These are phyloP conservation scores for Tetracentron sinense DNA, from an alignment of 164 flowering plant genomes.

Conservation along the genomic window DNA sequence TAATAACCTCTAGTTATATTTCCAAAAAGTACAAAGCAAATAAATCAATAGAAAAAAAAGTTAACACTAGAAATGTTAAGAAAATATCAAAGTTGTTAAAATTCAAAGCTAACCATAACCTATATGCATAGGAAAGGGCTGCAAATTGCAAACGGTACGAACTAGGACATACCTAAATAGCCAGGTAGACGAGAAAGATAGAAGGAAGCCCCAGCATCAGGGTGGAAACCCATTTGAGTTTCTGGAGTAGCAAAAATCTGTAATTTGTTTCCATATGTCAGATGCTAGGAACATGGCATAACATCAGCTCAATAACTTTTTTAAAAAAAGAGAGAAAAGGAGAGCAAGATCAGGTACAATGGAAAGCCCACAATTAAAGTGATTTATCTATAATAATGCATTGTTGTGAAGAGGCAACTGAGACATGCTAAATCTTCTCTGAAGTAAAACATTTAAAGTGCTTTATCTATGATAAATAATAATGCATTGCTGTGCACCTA, in stretches of 20 bases:
- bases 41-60: neutral
- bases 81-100: neutral
- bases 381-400: no score
- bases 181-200: conserved; percentile 87
- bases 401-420: neutral
- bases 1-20: no score
- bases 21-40: neutral
- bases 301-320: no score
- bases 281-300: no score
- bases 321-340: no score
- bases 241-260: conserved; percentile 81
- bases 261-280: conserved; percentile 12
- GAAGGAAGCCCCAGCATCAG: conserved; percentile 91
- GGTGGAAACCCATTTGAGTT: conserved; percentile 85
- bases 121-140: neutral
- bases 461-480: no score
- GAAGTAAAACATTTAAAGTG: neutral
- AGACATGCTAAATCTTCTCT: neutral
- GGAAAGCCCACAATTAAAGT: no score
- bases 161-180: conserved; percentile 49
- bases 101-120: neutral
- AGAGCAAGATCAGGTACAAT: neutral
- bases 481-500: no score
- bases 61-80: no score
- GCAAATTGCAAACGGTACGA: neutral